Conservation (phyloP, 306 rosid species). For the Psophocarpus tetragonolobus region DNA sequence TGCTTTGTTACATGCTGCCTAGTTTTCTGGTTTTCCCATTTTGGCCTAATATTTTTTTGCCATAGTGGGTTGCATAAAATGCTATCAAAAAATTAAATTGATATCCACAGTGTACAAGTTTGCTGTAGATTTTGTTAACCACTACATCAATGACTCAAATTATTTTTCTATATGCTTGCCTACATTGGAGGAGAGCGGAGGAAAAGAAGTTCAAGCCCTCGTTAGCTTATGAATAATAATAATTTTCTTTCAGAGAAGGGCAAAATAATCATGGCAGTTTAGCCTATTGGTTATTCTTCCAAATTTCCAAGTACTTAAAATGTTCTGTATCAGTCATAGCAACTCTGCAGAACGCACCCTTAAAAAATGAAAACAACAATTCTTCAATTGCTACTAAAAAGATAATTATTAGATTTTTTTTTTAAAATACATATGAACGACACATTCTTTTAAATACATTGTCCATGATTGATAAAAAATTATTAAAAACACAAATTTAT, state of each 20-base stretch:
- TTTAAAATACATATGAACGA: no score
- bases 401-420: background rate
- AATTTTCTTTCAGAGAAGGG: background rate
- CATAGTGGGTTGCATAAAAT: background rate
- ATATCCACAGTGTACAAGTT: background rate
- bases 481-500: no score
- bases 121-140: background rate
- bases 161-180: background rate
- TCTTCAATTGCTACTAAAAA: background rate
- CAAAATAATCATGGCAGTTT: background rate
- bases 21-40: background rate
- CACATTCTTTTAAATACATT: no score
- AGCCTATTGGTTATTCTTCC: background rate
- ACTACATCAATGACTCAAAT: background rate
- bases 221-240: background rate
- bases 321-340: background rate
- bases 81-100: background rate
- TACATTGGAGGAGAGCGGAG: background rate
- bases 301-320: background rate
- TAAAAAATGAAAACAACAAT: background rate
- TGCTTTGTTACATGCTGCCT: constrained; percentile 21
- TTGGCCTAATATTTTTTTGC: constrained; percentile 22
- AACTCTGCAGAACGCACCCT: background rate
- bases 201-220: background rate
- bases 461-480: no score